Conservation (phyloP, 1,284 basidiomycete species). For the Mycena sp. region DNA sequence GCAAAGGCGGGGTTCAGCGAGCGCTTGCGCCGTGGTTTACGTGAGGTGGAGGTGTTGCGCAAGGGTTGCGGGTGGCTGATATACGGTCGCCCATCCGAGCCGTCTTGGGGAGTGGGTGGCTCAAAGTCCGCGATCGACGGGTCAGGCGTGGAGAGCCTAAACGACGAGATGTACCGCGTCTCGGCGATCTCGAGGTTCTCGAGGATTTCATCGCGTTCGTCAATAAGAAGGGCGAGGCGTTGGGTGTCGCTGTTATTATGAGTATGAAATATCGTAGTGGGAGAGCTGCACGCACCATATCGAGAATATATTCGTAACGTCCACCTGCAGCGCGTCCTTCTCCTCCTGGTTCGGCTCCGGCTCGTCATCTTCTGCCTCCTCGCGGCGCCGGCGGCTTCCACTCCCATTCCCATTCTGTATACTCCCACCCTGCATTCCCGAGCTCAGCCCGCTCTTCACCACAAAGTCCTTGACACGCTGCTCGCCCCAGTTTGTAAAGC, state of each 20-base stretch:
- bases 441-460: conserved; percentile 71
- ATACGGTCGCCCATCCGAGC: conserved; percentile 52
- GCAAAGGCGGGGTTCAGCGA: conserved; percentile 68
- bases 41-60: conserved; percentile 38
- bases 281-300: conserved; percentile 63
- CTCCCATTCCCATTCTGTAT: conserved; percentile 39
- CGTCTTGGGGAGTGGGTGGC: conserved; percentile 50
- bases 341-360: conserved; percentile 55
- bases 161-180: conserved; percentile 80
- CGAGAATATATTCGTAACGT: conserved; percentile 79
- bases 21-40: conserved; percentile 55
- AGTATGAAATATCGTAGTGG: conserved; percentile 21
- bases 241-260: conserved; percentile 67
- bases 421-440: conserved; percentile 52
- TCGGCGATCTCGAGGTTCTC: conserved; percentile 84
- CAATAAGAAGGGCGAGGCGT: conserved; percentile 71
- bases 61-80: conserved; percentile 78
- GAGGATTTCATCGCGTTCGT: conserved; percentile 78
- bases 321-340: conserved; percentile 63
- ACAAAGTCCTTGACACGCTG: conserved; percentile 77
- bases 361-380: background rate
- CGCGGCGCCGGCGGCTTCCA: background rate
- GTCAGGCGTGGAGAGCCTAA: conserved; percentile 76
- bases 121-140: conserved; percentile 70
- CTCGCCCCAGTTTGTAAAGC: conserved; percentile 78